Evolutionary conservation across 352 stramenopile genomes (phyloP).

Genomic region (Lagenidium giganteum): DNA sequence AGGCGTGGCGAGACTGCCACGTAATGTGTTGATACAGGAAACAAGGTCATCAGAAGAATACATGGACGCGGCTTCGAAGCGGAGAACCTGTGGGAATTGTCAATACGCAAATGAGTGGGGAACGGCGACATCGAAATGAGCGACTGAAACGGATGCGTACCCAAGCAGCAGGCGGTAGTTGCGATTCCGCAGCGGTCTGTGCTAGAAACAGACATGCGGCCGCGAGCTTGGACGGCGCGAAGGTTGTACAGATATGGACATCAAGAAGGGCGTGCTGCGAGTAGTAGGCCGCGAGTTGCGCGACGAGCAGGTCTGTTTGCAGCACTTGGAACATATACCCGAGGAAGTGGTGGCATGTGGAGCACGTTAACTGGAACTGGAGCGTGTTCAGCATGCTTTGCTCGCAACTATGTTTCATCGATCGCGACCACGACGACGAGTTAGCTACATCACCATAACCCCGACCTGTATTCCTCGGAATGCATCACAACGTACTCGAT

Average conservation of each 20-base stretch:
- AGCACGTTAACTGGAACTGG: slow-evolving; percentile 95
- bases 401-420: slow-evolving; percentile 92
- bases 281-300: slow-evolving; percentile 51
- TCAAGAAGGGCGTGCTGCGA: slow-evolving; percentile 52
- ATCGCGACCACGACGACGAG: background rate
- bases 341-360: slow-evolving; percentile 94
- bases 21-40: slow-evolving; percentile 8
- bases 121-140: background rate
- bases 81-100: background rate
- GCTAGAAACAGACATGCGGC: slow-evolving; percentile 41
- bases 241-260: slow-evolving; percentile 39
- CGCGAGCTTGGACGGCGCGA: slow-evolving; percentile 42
- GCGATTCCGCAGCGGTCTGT: slow-evolving; percentile 7
- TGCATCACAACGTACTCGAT: slow-evolving; percentile 51
- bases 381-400: slow-evolving; percentile 94
- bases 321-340: slow-evolving; percentile 91
- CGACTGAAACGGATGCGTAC: slow-evolving; percentile 1
- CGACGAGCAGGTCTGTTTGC: slow-evolving; percentile 27
- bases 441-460: background rate
- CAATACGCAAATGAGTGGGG: background rate
- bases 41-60: slow-evolving; percentile 3
- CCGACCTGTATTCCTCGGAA: background rate
- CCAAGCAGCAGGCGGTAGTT: slow-evolving; percentile 8
- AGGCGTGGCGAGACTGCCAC: slow-evolving; percentile 4
- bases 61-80: background rate